phyloP scores from a whole-genome alignment of 2,329 filamentous ascomycete genomes.

The Aspergillus pseudonomiae region DNA sequence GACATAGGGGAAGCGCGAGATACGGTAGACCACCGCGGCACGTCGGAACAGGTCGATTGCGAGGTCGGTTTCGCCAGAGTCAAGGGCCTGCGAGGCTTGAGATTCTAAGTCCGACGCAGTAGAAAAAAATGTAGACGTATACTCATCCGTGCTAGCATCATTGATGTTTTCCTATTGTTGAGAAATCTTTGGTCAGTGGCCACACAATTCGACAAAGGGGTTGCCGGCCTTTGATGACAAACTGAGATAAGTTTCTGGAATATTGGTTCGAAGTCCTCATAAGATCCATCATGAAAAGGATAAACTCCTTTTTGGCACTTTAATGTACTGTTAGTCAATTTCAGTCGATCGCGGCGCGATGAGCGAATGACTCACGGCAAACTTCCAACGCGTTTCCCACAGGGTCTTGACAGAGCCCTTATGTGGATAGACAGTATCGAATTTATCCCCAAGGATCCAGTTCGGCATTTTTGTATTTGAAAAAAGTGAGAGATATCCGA shows the following conservation, averaged over 20 bases:
- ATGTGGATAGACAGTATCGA: conserved; percentile 56
- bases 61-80: conserved; percentile 52
- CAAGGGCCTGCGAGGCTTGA: conserved; percentile 56
- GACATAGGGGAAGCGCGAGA: conserved; percentile 67
- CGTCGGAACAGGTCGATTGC: conserved; percentile 69
- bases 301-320: conserved; percentile 66
- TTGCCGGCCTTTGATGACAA: conserved; percentile 16
- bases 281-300: conserved; percentile 72
- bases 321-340: neutral
- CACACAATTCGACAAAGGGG: neutral
- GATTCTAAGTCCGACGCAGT: conserved; percentile 60
- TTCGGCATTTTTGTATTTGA: conserved; percentile 18
- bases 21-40: conserved; percentile 72
- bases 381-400: conserved; percentile 78
- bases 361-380: conserved; percentile 53
- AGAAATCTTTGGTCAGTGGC: neutral
- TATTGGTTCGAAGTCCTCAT: conserved; percentile 70
- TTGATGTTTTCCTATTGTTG: conserved; percentile 56
- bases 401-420: conserved; percentile 63
- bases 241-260: conserved; percentile 65
- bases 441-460: conserved; percentile 50
- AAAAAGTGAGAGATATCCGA: neutral
- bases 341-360: neutral
- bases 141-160: conserved; percentile 66
- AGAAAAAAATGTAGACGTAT: conserved; percentile 66